A percentile compares a stretch with the other conserved stretches of the same genome.
Conservation (phyloP, 345 rosid genomes). For the Citrus cavaleriei region DNA sequence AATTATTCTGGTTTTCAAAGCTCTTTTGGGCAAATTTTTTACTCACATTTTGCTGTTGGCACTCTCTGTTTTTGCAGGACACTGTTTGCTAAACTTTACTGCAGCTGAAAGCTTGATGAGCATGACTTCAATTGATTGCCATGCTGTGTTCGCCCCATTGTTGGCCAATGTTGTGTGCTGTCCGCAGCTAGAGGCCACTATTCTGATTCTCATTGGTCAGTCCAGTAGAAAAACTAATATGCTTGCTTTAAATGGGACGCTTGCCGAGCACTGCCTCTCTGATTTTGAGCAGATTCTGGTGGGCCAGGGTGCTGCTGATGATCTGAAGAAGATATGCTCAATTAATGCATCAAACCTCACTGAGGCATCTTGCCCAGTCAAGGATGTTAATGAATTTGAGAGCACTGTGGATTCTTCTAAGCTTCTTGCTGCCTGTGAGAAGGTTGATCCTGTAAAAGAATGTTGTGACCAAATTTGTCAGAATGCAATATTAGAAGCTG, state of each 20-base stretch:
- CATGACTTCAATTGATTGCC: conserved; percentile 79
- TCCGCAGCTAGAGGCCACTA: conserved; percentile 84
- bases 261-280: conserved; percentile 67
- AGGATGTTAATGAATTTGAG: conserved; percentile 69
- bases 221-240: conserved; percentile 62
- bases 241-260: conserved; percentile 67
- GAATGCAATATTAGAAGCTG: conserved; percentile 79
- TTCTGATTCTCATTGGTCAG: conserved; percentile 72
- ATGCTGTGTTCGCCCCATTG: conserved; percentile 68
- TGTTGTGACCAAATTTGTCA: conserved; percentile 85
- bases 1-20: neutral
- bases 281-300: conserved; percentile 81
- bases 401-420: conserved; percentile 55
- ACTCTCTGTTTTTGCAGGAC: conserved; percentile 41
- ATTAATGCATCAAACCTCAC: conserved; percentile 72
- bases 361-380: conserved; percentile 76
- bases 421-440: conserved; percentile 75
- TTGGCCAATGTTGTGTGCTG: conserved; percentile 94
- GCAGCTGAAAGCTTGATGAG: conserved; percentile 67
- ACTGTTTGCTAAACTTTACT: conserved; percentile 69
- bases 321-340: conserved; percentile 57
- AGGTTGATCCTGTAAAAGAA: conserved; percentile 84
- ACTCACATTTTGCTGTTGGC: conserved; percentile 1
- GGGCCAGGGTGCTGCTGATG: conserved; percentile 63
- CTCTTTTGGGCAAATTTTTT: neutral